Evolutionary conservation across 1,139 yeast species (phyloP), one percentile per base, ranked within the genome.

Genomic region (Arxiozyma telluris): DNA sequence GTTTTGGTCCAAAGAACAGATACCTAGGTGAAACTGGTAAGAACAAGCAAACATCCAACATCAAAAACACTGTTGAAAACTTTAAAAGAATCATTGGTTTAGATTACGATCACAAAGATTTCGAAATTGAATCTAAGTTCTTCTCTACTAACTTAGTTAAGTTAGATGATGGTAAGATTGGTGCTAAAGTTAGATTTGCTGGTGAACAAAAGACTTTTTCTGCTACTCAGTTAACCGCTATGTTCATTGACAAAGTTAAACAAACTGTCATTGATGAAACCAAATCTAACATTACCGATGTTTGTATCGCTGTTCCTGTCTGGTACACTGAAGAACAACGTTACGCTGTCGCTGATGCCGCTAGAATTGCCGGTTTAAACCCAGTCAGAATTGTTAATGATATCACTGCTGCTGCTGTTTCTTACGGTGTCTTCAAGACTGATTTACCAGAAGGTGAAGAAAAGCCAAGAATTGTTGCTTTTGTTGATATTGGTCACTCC

Each of bases 281-380:
- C 66, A 88, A 87, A 77, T 83, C 84, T 59, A 81, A 74, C 65
- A 81, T 93, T 66, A 78, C 81, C 58, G 98, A 93, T 72, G 91
- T 93, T 60, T 91, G 93, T 73, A 78, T 93, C 66, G 87, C 98
- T 54, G 98, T 93, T 53, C 99, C 99, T 66, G 87, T 83, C 49
- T 93, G 98, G 98, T 93, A 88, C 80, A 83, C 96, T 57, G 98
- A 93, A 74, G 83, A 80, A 69, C 98, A 93, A 78, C 90, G 98
- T 76, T 91, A 96, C 70, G 96, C 97, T 60, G 84, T 95, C 64
- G 80, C 90, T 59, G 98, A 94, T 71, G 97, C 98, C 57, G 93
- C 96, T 68, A 81, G 80, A 70, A 87, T 93, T 72, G 98, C 98
- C 59, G 96, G 96, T 59, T 81, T 93, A 71, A 93, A 93, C 83